These are phyloP conservation scores for Solanum appendiculatum DNA, from an alignment of 257 asterid genomes.

Conservation along the genomic window DNA sequence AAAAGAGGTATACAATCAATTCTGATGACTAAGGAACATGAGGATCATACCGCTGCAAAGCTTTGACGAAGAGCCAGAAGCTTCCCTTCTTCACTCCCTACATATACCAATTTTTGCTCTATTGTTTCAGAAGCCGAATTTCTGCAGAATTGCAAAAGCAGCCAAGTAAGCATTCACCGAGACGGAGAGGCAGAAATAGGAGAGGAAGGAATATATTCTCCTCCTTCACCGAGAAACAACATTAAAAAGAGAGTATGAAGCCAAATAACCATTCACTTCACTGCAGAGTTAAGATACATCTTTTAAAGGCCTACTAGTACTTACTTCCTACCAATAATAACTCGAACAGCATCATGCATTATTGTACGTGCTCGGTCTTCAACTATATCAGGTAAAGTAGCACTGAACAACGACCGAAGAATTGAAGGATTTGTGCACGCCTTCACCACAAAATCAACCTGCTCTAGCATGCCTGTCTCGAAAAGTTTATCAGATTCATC, in stretches of 20 bases:
- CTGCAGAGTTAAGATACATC: not conserved
- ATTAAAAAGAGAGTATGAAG: not conserved
- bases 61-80: conserved; percentile 87
- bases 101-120: conserved; percentile 73
- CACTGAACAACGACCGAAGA: conserved; percentile 72
- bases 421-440: conserved; percentile 96
- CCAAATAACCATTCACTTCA: not conserved
- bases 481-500: conserved; percentile 92
- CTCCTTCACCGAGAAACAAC: not conserved
- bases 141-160: conserved; percentile 28
- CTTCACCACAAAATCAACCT: conserved; percentile 85
- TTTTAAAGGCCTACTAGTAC: conserved; percentile 5
- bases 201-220: not conserved
- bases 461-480: conserved; percentile 83
- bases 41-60: conserved; percentile 59
- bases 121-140: conserved; percentile 81
- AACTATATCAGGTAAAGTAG: conserved; percentile 87
- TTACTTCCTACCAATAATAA: conserved; percentile 87
- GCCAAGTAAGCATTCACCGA: not conserved
- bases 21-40: not conserved
- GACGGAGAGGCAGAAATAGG: not conserved
- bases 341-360: conserved; percentile 88
- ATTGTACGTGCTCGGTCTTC: conserved; percentile 91
- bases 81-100: conserved; percentile 97
- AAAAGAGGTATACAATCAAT: not conserved